phyloP scores from a whole-genome alignment of 2,329 filamentous ascomycete genomes.

The Colletotrichum siamense region DNA sequence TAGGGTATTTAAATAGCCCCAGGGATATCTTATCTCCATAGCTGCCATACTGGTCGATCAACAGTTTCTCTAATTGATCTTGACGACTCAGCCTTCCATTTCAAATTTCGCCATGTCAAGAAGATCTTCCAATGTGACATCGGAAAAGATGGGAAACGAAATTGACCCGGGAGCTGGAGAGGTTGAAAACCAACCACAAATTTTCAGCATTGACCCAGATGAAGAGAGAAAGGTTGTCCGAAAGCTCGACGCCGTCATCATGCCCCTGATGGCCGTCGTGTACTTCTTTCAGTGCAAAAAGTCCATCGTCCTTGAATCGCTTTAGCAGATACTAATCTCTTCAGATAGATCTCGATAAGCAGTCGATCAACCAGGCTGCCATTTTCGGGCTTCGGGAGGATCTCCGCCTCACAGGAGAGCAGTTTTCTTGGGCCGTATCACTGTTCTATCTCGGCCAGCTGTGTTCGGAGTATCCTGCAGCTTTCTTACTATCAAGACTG shows the following conservation, averaged over 20 bases:
- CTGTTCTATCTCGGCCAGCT: slow-evolving; percentile 22
- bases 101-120: background rate
- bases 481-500: slow-evolving; percentile 12
- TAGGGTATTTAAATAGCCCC: too few species aligned
- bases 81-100: background rate
- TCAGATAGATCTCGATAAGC: slow-evolving; percentile 22
- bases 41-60: too few species aligned
- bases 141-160: background rate
- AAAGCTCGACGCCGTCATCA: slow-evolving; percentile 22
- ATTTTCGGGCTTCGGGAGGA: slow-evolving; percentile 11
- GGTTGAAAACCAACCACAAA: background rate
- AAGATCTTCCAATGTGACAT: background rate
- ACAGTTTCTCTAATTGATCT: too few species aligned
- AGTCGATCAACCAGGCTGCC: slow-evolving; percentile 11
- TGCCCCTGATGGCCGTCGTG: slow-evolving; percentile 23
- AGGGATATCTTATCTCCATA: too few species aligned
- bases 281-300: slow-evolving; percentile 24
- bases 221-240: slow-evolving; percentile 8
- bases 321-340: background rate
- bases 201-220: background rate
- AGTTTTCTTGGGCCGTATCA: slow-evolving; percentile 20
- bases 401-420: slow-evolving; percentile 2
- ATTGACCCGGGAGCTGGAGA: background rate
- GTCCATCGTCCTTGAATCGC: too few species aligned
- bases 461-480: slow-evolving; percentile 13